These are phyloP conservation scores for Xylaria sp. DNA, from an alignment of 2,329 filamentous ascomycete species.

Conservation along the genomic window DNA sequence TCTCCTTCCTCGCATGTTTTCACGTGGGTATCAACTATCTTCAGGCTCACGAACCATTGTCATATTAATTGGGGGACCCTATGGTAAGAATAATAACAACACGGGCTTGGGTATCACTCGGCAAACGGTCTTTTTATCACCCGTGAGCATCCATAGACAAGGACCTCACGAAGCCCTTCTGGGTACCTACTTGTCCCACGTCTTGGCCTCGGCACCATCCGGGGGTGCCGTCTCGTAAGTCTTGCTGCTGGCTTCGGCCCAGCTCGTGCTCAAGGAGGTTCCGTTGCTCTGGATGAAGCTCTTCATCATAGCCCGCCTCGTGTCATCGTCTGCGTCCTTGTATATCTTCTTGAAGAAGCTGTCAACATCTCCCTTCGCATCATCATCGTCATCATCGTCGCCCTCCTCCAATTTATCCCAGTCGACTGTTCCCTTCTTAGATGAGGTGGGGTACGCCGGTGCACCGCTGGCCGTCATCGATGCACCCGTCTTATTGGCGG, in stretches of 20 bases:
- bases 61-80: background rate
- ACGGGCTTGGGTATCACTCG: background rate
- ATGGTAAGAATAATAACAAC: background rate
- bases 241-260: slow-evolving; percentile 75
- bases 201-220: slow-evolving; percentile 76
- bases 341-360: slow-evolving; percentile 91
- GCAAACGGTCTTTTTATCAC: slow-evolving; percentile 5
- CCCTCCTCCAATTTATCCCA: slow-evolving; percentile 77
- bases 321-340: slow-evolving; percentile 74
- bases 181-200: slow-evolving; percentile 60
- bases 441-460: slow-evolving; percentile 83
- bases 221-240: slow-evolving; percentile 75
- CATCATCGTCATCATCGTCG: slow-evolving; percentile 56
- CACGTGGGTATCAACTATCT: background rate
- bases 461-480: slow-evolving; percentile 18
- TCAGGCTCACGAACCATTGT: background rate
- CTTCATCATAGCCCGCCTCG: slow-evolving; percentile 95
- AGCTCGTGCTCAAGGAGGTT: slow-evolving; percentile 89
- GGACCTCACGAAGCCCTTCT: background rate
- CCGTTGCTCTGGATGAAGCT: slow-evolving; percentile 93
- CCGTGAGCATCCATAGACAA: background rate
- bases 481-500: slow-evolving; percentile 2
- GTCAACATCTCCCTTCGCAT: slow-evolving; percentile 67
- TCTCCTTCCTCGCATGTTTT: background rate
- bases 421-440: slow-evolving; percentile 79